Evolutionary conservation across 352 stramenopile species (phyloP).

Genomic region (Globisporangium polare): DNA sequence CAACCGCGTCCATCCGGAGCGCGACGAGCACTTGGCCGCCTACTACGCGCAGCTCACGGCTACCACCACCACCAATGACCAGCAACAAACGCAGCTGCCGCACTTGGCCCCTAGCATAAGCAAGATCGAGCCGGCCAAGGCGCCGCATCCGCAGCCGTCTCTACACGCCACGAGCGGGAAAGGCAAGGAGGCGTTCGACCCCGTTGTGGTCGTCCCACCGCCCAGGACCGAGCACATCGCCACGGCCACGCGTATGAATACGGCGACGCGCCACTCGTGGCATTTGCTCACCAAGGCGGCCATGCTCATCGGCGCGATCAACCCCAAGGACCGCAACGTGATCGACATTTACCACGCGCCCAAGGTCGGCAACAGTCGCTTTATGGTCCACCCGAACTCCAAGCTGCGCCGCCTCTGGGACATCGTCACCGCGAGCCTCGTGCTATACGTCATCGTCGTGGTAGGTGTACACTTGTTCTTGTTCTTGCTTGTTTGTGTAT

Average conservation of each 20-base stretch:
- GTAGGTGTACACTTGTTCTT: slow-evolving; percentile 19
- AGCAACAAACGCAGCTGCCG: neutral
- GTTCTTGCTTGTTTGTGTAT: neutral
- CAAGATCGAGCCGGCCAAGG: slow-evolving; percentile 13
- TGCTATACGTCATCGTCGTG: slow-evolving; percentile 76
- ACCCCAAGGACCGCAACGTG: slow-evolving; percentile 28
- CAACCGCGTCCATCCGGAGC: slow-evolving; percentile 16
- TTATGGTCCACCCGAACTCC: slow-evolving; percentile 82
- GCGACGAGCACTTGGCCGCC: slow-evolving; percentile 7
- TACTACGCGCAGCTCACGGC: slow-evolving; percentile 7
- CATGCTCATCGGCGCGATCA: slow-evolving; percentile 24
- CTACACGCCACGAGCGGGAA: neutral
- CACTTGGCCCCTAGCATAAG: neutral
- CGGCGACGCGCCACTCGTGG: slow-evolving; percentile 17
- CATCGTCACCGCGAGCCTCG: slow-evolving; percentile 53
- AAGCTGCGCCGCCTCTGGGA: slow-evolving; percentile 73
- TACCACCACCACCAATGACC: neutral
- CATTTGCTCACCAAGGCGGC: slow-evolving; percentile 23
- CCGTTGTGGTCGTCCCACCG: neutral
- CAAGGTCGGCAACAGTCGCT: slow-evolving; percentile 44
- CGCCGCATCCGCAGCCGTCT: too few relatives aligned
- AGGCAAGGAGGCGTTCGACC: slow-evolving; percentile 7
- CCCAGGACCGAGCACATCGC: neutral
- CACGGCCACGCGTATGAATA: neutral
- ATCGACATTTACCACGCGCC: slow-evolving; percentile 83